Evolutionary conservation across 495 filamentous ascomycete species (phyloP).

Genomic region (Hypoxylon crocopeplum): DNA sequence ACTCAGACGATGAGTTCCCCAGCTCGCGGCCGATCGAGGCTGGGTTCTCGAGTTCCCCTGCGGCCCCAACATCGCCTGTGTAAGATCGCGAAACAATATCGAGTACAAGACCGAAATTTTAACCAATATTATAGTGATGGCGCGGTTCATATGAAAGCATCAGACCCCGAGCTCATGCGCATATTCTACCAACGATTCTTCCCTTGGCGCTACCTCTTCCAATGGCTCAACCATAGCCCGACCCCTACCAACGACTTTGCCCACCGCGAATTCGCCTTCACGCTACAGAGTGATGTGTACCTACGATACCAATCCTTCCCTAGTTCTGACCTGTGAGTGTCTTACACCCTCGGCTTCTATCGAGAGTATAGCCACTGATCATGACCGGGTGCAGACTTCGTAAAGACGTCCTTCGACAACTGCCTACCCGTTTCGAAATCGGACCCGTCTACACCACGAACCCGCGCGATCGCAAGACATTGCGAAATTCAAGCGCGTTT

Average conservation of each 20-base stretch:
- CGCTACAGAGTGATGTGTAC: constrained; percentile 86
- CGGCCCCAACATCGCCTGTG: constrained; percentile 41
- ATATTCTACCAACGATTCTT: constrained; percentile 96
- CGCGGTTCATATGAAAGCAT: constrained; percentile 41
- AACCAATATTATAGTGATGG: constrained; percentile 27
- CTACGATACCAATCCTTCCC: constrained; percentile 90
- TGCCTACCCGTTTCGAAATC: constrained; percentile 96
- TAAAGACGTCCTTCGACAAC: constrained; percentile 84
- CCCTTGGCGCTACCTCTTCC: constrained; percentile 93
- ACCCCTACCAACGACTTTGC: constrained; percentile 84
- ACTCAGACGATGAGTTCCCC: constrained; percentile 80
- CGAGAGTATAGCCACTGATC: constrained; percentile 8
- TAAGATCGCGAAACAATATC: constrained; percentile 22
- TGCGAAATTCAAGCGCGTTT: constrained; percentile 76
- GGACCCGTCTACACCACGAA: constrained; percentile 94
- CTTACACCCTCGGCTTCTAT: neutral
- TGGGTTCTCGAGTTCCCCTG: constrained; percentile 41
- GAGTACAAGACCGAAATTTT: neutral
- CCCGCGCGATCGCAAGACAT: constrained; percentile 88
- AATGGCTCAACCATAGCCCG: constrained; percentile 96
- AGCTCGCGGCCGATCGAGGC: constrained; percentile 48
- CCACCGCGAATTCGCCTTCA: constrained; percentile 95
- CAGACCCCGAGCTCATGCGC: constrained; percentile 83
- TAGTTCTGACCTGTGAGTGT: constrained; percentile 78
- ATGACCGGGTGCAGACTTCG: constrained; percentile 65